A percentile compares a stretch with the other conserved stretches of the same genome.
Evolutionary conservation across 495 filamentous ascomycete species (phyloP).

Genomic region (Podospora pseudoanserina): DNA sequence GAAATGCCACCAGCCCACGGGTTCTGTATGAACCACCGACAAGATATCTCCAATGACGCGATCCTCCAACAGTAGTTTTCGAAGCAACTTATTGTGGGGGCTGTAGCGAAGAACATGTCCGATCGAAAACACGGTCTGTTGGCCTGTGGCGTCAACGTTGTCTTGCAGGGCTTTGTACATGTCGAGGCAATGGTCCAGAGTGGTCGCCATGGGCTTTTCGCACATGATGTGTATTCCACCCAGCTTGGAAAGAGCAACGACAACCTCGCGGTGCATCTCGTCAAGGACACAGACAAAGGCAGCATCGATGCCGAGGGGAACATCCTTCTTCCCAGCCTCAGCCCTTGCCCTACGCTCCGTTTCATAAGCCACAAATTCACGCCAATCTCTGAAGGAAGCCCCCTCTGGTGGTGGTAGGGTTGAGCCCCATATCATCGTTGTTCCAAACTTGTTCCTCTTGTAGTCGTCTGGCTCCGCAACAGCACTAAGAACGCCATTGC

Average conservation of each 20-base stretch:
- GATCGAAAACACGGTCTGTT: constrained; percentile 69
- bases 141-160: constrained; percentile 21
- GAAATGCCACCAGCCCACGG: constrained; percentile 96
- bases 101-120: constrained; percentile 80
- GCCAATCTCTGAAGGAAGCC: constrained; percentile 71
- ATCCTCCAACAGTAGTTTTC: constrained; percentile 70
- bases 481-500: constrained; percentile 62
- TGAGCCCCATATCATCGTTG: constrained; percentile 63
- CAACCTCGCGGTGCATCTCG: constrained; percentile 78
- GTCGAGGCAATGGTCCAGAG: constrained; percentile 65
- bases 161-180: constrained; percentile 57
- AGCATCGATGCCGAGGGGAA: constrained; percentile 64
- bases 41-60: constrained; percentile 79
- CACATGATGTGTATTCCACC: constrained; percentile 76
- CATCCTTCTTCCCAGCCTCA: constrained; percentile 35
- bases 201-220: constrained; percentile 89
- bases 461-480: constrained; percentile 78
- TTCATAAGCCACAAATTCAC: constrained; percentile 66
- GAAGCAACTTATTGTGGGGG: constrained; percentile 82
- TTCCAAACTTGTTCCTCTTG: constrained; percentile 66
- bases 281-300: constrained; percentile 87
- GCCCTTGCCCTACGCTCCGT: constrained; percentile 46
- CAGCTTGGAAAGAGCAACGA: constrained; percentile 63
- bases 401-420: constrained; percentile 35
- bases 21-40: constrained; percentile 86